phyloP scores from a whole-genome alignment of 257 asterid species.

The Anisodus tanguticus region DNA sequence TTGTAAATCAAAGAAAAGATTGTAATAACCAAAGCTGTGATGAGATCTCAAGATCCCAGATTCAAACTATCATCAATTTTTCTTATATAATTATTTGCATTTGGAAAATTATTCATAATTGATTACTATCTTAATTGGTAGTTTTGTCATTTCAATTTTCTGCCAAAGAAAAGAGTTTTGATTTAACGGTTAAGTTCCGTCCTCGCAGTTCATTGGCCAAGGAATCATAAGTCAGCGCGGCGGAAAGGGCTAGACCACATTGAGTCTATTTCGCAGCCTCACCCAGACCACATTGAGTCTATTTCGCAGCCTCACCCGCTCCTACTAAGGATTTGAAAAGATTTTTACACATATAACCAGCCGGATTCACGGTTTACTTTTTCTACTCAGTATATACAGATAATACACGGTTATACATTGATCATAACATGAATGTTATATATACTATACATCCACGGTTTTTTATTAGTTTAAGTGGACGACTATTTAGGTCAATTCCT shows the following conservation, averaged over 20 bases:
- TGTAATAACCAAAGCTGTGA: neutral
- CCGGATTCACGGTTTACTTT: too few relatives aligned
- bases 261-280: neutral
- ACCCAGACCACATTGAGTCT: neutral
- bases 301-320: neutral
- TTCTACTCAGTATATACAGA: too few relatives aligned
- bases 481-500: too few relatives aligned
- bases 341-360: too few relatives aligned
- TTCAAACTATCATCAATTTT: neutral
- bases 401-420: too few relatives aligned
- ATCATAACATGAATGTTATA: too few relatives aligned
- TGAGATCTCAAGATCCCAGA: slow-evolving; percentile 21
- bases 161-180: neutral
- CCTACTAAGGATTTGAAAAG: neutral
- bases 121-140: too few relatives aligned
- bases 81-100: too few relatives aligned
- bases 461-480: too few relatives aligned
- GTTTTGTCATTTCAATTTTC: neutral
- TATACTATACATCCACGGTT: too few relatives aligned
- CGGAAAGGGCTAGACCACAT: neutral
- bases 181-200: neutral
- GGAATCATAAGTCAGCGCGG: neutral
- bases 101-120: too few relatives aligned
- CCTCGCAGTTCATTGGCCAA: neutral
- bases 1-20: slow-evolving; percentile 17